Base-by-base conservation (phyloP, 768 basidiomycete genomes). In the Suillus plorans region DNA sequence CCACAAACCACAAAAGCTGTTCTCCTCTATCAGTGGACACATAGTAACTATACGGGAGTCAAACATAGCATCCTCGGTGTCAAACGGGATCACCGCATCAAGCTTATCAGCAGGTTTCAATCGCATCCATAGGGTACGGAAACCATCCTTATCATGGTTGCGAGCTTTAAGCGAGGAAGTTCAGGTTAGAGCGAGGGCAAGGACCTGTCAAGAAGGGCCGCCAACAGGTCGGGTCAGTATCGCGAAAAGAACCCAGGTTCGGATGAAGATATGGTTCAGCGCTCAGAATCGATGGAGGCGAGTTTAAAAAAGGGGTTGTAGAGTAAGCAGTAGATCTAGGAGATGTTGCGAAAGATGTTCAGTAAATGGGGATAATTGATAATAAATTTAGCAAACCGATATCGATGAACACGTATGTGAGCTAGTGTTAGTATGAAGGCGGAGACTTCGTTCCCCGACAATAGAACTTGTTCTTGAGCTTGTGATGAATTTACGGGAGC, bases 41-140 rank as follows among this genome's bases (percentile, higher is more conserved):
- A 28, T 13, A 28, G 76, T 62, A 20, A 81, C 78, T 20, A 81
- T 75, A 0, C 86, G 85, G 0, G 90, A 90, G 67, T 85, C 88
- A 69, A 93, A 89, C 88, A 94, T 91, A 0, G 88, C 83, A 67
- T 94, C 92, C 16, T 89, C 87, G 4, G 82, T 85, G 69, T 93
- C 87, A 67, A 94, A 87, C 1, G 92, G 92, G 16, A 92, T 77
- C 8, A 93, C 93, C 80, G 89, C 20, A 3, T 95, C 93, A 2
- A 94, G 92, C 71, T 94, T 92, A 68, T 91, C 89, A 18, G 80
- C 76, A 12, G 90, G 85, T 70, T 93, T 94, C 42, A 96, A 84
- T 71, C 88, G 89, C 66, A 82, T 83, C 95, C 95, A 97, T 34
- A 94, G 79, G 7, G 82, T 81, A 16, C 87, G 85, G 69, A 95